phyloP scores from a whole-genome alignment of 768 basidiomycete genomes.

The Boletus barrowsii region DNA sequence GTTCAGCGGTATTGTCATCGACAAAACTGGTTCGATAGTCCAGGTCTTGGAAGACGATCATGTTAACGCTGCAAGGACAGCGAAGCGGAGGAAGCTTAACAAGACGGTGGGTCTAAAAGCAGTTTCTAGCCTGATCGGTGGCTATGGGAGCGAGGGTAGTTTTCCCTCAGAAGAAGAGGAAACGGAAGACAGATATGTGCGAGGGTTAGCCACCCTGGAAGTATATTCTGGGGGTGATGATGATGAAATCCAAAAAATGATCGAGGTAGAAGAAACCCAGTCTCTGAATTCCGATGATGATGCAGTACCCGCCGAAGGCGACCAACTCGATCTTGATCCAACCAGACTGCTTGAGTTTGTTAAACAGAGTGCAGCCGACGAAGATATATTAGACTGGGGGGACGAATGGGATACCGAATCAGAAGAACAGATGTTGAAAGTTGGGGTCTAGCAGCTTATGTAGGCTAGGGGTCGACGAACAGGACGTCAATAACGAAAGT shows the following conservation, averaged over 20 bases:
- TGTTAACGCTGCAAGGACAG: conserved; percentile 32
- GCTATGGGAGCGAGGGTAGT: conserved; percentile 53
- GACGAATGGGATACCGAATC: conserved; percentile 26
- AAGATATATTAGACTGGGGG: conserved; percentile 32
- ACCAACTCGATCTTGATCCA: conserved; percentile 20
- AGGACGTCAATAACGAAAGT: too few species aligned
- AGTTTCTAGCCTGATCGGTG: conserved; percentile 56
- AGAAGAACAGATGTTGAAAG: conserved; percentile 2
- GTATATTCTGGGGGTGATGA: conserved; percentile 24
- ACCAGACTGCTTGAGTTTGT: conserved; percentile 22
- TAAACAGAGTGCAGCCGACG: conserved; percentile 23
- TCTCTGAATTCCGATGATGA: conserved; percentile 15
- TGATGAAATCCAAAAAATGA: background rate
- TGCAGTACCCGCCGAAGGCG: conserved; percentile 1
- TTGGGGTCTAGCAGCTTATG: background rate
- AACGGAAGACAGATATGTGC: background rate
- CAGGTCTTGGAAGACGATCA: conserved; percentile 7
- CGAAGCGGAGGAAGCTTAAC: conserved; percentile 59
- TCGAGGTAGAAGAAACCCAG: conserved; percentile 15
- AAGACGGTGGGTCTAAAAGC: conserved; percentile 49
- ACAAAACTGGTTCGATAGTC: conserved; percentile 44
- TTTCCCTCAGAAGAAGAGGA: conserved; percentile 33
- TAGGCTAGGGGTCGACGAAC: too few species aligned
- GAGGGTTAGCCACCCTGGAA: conserved; percentile 23
- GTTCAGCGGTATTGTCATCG: conserved; percentile 61